These are phyloP conservation scores for Amaranthus palmeri DNA, from an alignment of 148 eudicot species.

Conservation along the genomic window DNA sequence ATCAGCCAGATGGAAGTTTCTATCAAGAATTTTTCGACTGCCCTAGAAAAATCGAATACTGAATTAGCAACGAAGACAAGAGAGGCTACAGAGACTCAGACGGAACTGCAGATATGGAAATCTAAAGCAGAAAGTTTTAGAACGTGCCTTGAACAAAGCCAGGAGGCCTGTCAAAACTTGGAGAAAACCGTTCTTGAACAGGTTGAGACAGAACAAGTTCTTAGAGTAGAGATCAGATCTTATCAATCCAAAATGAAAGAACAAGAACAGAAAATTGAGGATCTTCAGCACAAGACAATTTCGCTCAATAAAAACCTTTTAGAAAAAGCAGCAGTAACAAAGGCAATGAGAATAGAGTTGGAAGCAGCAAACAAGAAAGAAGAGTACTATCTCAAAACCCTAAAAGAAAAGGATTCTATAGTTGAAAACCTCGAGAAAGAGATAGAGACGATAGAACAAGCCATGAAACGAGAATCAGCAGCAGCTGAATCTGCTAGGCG, in stretches of 20 bases:
- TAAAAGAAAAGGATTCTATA: conserved; percentile 30
- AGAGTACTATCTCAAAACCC: conserved; percentile 27
- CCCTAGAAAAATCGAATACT: conserved; percentile 38
- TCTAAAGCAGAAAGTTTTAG: conserved; percentile 39
- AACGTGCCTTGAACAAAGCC: conserved; percentile 37
- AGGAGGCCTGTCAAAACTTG: conserved; percentile 29
- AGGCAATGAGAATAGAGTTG: conserved; percentile 29
- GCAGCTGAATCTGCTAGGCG: conserved; percentile 27
- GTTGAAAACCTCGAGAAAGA: conserved; percentile 38
- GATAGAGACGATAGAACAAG: conserved; percentile 30
- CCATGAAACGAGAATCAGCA: conserved; percentile 25
- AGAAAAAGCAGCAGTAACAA: conserved; percentile 23
- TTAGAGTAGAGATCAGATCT: conserved; percentile 35
- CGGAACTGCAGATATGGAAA: conserved; percentile 43
- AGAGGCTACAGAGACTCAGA: conserved; percentile 33
- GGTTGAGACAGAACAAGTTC: conserved; percentile 26
- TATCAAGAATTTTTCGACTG: conserved; percentile 20
- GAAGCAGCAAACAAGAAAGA: conserved; percentile 33
- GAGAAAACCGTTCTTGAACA: conserved; percentile 25
- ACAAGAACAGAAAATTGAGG: conserved; percentile 31
- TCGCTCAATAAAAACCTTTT: conserved; percentile 26
- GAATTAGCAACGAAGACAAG: conserved; percentile 34
- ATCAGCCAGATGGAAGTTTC: conserved; percentile 47
- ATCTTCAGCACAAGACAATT: conserved; percentile 34
- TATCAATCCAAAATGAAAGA: conserved; percentile 32